phyloP scores from a whole-genome alignment of 2,329 filamentous ascomycete species.

The Teratosphaeria destructans region DNA sequence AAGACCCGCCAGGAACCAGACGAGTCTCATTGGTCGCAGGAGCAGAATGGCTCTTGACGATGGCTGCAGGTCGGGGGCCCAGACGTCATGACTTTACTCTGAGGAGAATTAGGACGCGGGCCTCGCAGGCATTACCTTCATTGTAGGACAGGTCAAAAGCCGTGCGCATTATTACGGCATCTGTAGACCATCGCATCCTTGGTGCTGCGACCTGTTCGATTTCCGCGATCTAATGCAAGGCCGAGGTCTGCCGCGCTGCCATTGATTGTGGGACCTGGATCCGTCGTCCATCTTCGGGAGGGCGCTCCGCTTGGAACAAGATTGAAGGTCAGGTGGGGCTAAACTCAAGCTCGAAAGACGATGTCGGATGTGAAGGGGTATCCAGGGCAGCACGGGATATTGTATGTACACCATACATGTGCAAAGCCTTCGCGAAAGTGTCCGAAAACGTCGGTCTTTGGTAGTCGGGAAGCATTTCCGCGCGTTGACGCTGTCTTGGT shows the following conservation, averaged over 20 bases:
- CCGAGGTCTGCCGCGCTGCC: too few species aligned
- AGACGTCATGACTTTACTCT: slow-evolving; percentile 2
- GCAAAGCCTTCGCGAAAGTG: too few species aligned
- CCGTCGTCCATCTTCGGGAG: neutral
- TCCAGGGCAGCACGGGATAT: too few species aligned
- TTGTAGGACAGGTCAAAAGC: neutral
- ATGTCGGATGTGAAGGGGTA: neutral
- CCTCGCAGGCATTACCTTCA: neutral
- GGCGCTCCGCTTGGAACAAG: neutral
- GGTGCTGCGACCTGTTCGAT: neutral
- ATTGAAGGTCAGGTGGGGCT: neutral
- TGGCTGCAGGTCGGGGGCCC: neutral
- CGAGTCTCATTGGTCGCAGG: neutral
- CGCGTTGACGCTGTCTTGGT: too few species aligned
- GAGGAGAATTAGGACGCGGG: neutral
- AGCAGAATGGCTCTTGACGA: neutral
- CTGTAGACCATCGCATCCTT: neutral
- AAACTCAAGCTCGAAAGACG: neutral
- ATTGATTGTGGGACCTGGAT: neutral
- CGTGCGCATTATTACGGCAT: neutral
- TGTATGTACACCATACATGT: too few species aligned
- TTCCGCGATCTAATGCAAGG: too few species aligned
- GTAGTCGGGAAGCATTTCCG: too few species aligned
- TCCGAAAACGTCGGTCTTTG: too few species aligned
- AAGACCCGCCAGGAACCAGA: neutral